Base-by-base conservation (phyloP, 1,139 yeast genomes). In the Magnusiomyces tetraspermus region DNA sequence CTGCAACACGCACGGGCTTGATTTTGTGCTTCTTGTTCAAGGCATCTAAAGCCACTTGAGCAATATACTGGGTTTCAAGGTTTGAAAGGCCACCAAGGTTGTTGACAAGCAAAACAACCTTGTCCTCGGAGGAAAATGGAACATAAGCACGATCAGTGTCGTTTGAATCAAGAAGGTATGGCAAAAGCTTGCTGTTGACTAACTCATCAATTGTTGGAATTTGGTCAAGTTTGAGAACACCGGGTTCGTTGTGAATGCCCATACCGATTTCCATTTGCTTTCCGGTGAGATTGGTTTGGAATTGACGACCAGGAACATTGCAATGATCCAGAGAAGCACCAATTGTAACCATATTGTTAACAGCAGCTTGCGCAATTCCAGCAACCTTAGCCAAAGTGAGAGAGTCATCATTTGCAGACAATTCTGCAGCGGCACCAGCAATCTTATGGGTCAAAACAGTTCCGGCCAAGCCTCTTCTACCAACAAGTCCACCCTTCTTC, bases 231-330 rank as follows among this genome's bases (percentile, higher is more conserved):
- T 83, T 79, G 58, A 79, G 74, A 52, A 80, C 80, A 54, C 97
- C 97, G 0, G 96, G 94, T 66, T 90, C 97, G 64, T 90, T 90
- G 68, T 90, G 97, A 57, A 90, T 90, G 49, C 97, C 97, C 81
- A 90, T 83, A 28, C 97, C 97, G 58, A 90, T 75, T 68, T 90
- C 97, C 61, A 85, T 83, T 66, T 87, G 89, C 19, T 72, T 76
- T 46, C 71, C 73, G 40, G 69, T 70, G 57, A 83, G 76, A 50
- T 77, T 77, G 15, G 77, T 74, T 59, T 78, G 83, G 53, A 75
- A 76, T 49, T 73, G 68, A 56, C 83, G 77, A 5, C 95, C 96
- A 2, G 97, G 97, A 44, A 88, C 95, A 48, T 86, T 80, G 53
- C 95, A 88, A 62, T 94, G 88, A 62, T 86, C 96, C 60, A 90